phyloP scores from a whole-genome alignment of 1,284 basidiomycete genomes.

The Cryptococcus sp. region DNA sequence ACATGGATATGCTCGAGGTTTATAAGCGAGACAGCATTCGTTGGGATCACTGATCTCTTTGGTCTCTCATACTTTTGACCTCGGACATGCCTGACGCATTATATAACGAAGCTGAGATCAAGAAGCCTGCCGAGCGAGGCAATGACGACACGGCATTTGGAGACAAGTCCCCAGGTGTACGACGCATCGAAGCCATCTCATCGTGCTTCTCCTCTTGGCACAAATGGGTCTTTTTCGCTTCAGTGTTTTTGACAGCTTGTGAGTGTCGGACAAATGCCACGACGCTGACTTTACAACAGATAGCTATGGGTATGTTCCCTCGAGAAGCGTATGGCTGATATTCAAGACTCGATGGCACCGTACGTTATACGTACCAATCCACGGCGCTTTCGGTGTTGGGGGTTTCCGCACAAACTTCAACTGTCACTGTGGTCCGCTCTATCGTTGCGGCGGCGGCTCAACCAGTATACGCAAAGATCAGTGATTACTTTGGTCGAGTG shows the following conservation, averaged over 20 bases:
- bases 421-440: constrained; percentile 45
- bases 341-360: constrained; percentile 39
- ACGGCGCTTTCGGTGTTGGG: constrained; percentile 22
- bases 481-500: constrained; percentile 52
- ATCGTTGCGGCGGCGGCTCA: constrained; percentile 44
- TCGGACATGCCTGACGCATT: too few relatives aligned
- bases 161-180: constrained; percentile 43
- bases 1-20: too few relatives aligned
- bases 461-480: constrained; percentile 45
- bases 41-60: too few relatives aligned
- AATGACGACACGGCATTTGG: constrained; percentile 23
- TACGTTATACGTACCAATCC: constrained; percentile 40
- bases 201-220: constrained; percentile 36
- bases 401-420: constrained; percentile 38
- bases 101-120: too few relatives aligned
- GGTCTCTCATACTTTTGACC: too few relatives aligned
- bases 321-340: constrained; percentile 31
- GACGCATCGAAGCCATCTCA: constrained; percentile 49
- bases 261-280: constrained; percentile 1
- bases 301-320: not conserved
- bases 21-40: too few relatives aligned
- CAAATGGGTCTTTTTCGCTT: constrained; percentile 43
- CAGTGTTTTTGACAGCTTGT: constrained; percentile 52
- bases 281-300: not conserved
- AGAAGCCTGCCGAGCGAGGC: not conserved